phyloP scores from a whole-genome alignment of 257 asterid species.

The Verbena officinalis region DNA sequence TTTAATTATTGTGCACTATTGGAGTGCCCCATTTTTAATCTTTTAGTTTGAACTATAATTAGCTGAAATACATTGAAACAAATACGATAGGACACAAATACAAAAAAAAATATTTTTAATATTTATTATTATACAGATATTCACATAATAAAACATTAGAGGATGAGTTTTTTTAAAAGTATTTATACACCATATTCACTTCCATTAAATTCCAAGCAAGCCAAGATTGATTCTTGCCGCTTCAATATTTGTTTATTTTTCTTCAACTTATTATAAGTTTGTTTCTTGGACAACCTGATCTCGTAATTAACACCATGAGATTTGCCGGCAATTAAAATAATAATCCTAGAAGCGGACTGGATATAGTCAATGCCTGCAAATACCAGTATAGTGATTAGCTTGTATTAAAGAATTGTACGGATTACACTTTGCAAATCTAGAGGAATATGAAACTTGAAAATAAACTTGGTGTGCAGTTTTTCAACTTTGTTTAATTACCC shows the following conservation, averaged over 20 bases:
- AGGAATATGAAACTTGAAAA: constrained; percentile 10
- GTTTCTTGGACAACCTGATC: constrained; percentile 30
- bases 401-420: constrained; percentile 21
- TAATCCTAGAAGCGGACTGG: not conserved
- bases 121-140: too few species aligned
- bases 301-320: constrained; percentile 32
- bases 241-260: not conserved
- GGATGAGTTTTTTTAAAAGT: too few species aligned
- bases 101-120: too few species aligned
- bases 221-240: constrained; percentile 21
- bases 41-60: too few species aligned
- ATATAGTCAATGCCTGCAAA: constrained; percentile 12
- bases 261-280: not conserved
- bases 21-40: too few species aligned
- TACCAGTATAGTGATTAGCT: not conserved
- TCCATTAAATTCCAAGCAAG: not conserved
- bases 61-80: too few species aligned
- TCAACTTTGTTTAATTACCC: constrained; percentile 24
- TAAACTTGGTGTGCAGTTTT: not conserved
- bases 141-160: too few species aligned
- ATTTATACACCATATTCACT: too few species aligned
- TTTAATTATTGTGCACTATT: too few species aligned
- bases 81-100: too few species aligned
- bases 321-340: constrained; percentile 30
- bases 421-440: constrained; percentile 31